Base-by-base conservation (phyloP, 169 alveolate genomes). In the Theileria orientalis region DNA sequence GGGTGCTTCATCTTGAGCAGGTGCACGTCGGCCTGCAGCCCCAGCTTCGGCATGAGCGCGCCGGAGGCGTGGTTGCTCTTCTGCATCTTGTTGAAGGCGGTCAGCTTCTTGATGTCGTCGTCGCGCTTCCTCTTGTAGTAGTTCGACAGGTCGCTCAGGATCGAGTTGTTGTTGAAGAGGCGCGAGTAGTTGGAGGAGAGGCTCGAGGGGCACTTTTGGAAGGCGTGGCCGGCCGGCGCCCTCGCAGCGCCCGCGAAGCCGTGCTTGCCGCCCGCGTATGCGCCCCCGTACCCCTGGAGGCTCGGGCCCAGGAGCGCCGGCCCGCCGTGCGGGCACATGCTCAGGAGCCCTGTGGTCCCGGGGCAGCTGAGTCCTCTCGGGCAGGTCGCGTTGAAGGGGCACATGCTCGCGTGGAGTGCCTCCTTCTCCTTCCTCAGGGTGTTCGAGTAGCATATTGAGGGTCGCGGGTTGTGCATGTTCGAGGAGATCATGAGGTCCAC, bases 1-100 rank as follows among this genome's bases (percentile, higher is more conserved):
- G 56, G 69, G 29, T 35, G 64, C 30, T 63, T 52, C 52, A 54
- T 52, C 83, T 52, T 60, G 19, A 49, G 25, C 7, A 21, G 35
- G 35, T 49, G 60, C 27, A 21, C 35, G 35, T 49, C 25, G 29
- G 25, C 60, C 60, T 49, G 60, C 35, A 49, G 60, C 30, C 60
- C 60, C 25, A 49, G 27, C 60, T 49, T 27, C 7, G 25, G 7
- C 19, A 21, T 49, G 35, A 49, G 19, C 25, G 35, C n/a, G n/a
- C n/a, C 60, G 7, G 14, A 8, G 7, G 32, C 60, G 19, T 32
- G 19, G 29, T 32, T 27, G 27, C 60, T 14, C 7, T 16, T 49
- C 3, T 49, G 19, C 19, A 49, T 49, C 25, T 8, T 32, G 7
- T 32, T 49, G 25, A 49, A 49, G 25, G 35, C 25, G 29, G 19